Conservation (phyloP, 305 asterid species). For the Stenogyne calaminthoides region DNA sequence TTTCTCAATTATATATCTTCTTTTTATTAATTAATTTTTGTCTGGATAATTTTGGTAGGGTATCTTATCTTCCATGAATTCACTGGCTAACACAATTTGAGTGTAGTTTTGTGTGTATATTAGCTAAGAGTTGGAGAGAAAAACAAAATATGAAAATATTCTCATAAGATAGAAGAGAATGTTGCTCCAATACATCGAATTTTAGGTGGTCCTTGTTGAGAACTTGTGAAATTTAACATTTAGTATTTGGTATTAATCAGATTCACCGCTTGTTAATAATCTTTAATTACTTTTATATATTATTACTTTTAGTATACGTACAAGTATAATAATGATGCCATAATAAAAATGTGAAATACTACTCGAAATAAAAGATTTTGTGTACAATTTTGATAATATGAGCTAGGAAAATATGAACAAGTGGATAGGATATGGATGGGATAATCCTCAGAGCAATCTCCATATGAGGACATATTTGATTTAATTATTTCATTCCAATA, state of each 20-base stretch:
- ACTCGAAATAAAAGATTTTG: not conserved
- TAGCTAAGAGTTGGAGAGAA: constrained; percentile 28
- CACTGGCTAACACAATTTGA: constrained; percentile 30
- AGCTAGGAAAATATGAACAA: not conserved
- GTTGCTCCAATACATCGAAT: constrained; percentile 20
- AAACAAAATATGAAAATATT: constrained; percentile 43
- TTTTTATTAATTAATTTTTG: not conserved
- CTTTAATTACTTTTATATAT: too few species aligned
- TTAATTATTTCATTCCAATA: not conserved
- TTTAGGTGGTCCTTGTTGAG: constrained; percentile 45
- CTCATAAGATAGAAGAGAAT: constrained; percentile 36
- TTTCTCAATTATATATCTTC: not conserved
- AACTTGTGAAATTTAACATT: not conserved
- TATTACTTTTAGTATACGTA: too few species aligned
- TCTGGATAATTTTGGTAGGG: constrained; percentile 20
- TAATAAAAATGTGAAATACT: too few species aligned
- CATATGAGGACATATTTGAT: not conserved
- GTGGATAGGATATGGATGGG: not conserved
- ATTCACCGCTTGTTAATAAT: not conserved
- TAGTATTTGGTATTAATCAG: too few species aligned
- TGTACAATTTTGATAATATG: not conserved
- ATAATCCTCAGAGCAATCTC: not conserved
- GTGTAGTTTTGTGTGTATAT: not conserved
- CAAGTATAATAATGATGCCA: not conserved
- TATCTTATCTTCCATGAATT: constrained; percentile 37